Percentiles rank a stretch among this genome's conserved stretches.
These are phyloP conservation scores for Prunus davidiana DNA, from an alignment of 306 rosid genomes.

Conservation along the genomic window DNA sequence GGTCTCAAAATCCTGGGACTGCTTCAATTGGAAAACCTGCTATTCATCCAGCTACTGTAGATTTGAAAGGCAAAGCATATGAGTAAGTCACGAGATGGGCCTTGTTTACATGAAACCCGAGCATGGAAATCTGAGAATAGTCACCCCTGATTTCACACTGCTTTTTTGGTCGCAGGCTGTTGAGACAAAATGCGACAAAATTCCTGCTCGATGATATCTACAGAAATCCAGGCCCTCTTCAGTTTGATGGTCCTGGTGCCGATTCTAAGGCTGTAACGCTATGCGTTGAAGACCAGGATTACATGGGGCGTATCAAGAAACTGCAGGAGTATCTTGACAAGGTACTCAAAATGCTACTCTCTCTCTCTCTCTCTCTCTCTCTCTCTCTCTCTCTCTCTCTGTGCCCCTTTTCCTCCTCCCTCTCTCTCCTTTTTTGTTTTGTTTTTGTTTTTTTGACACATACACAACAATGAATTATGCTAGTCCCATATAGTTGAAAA, in stretches of 20 bases:
- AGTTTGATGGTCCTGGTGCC: constrained; percentile 95
- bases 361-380: not conserved
- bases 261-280: constrained; percentile 76
- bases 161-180: constrained; percentile 56
- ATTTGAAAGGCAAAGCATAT: constrained; percentile 93
- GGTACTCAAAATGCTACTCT: constrained; percentile 36
- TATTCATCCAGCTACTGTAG: constrained; percentile 92
- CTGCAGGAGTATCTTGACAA: constrained; percentile 87
- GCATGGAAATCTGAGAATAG: not conserved
- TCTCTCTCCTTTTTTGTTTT: too few species aligned
- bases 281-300: constrained; percentile 91
- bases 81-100: constrained; percentile 56
- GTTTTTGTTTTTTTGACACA: too few species aligned
- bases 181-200: constrained; percentile 62
- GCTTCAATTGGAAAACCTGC: constrained; percentile 89
- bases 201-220: constrained; percentile 84
- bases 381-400: not conserved
- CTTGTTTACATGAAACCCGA: not conserved
- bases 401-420: too few species aligned
- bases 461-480: not conserved
- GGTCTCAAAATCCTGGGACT: constrained; percentile 86
- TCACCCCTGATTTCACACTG: constrained; percentile 5
- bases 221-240: constrained; percentile 98
- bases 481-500: too few species aligned
- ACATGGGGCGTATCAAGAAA: constrained; percentile 97